Percentiles rank a stretch among this genome's conserved stretches.
phyloP scores from a whole-genome alignment of 225 moss, liverwort and hornwort species.

The Straminergon stramineum region DNA sequence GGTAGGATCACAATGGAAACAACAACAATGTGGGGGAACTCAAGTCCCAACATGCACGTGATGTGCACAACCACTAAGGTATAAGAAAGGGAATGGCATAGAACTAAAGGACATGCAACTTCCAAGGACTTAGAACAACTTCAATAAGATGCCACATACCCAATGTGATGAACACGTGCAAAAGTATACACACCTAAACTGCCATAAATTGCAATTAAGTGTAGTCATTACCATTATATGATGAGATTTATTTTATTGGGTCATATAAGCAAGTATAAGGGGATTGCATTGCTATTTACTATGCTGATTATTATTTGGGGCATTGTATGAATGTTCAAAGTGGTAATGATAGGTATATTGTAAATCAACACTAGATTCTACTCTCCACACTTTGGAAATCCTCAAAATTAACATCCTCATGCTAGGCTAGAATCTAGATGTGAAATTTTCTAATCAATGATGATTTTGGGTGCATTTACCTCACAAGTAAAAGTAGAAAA shows the following conservation, averaged over 20 bases:
- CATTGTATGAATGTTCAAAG: not conserved
- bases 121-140: not conserved
- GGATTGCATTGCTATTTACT: not conserved
- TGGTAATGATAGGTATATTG: not conserved
- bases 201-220: not conserved
- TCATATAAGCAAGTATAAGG: not conserved
- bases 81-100: fast-evolving
- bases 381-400: not conserved
- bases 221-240: not conserved
- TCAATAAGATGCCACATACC: not conserved
- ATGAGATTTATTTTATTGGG: not conserved
- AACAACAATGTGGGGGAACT: not conserved
- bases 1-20: not conserved
- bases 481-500: too few species aligned
- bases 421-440: too few species aligned
- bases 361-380: not conserved
- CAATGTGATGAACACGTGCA: not conserved
- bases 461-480: too few species aligned
- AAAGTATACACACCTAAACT: not conserved
- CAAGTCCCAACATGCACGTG: fast-evolving
- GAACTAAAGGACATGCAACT: not conserved
- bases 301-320: not conserved
- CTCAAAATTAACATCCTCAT: too few species aligned
- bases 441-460: too few species aligned
- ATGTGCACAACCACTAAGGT: not conserved